A percentile compares a stretch with the other conserved stretches of the same genome.
Evolutionary conservation across 139 green algal genomes (phyloP).

Genomic region (Chlamydomonas sp.): DNA sequence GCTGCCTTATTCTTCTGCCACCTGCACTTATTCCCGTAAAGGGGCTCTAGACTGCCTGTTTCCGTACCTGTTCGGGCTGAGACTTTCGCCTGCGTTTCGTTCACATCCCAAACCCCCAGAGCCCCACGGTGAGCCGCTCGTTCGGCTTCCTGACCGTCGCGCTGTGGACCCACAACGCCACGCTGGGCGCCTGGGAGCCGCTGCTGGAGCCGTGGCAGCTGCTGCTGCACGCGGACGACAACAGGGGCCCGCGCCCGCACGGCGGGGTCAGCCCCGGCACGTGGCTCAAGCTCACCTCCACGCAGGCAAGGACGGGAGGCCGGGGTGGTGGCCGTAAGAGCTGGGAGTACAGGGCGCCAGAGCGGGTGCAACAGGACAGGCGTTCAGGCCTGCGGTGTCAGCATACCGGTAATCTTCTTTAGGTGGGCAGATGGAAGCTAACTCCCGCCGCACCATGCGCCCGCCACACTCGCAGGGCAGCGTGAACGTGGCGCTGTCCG

Average conservation of each 20-base stretch:
- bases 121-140: slow-evolving; percentile 41
- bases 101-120: neutral
- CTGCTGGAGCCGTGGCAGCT: slow-evolving; percentile 88
- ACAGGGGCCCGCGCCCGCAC: slow-evolving; percentile 17
- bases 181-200: slow-evolving; percentile 83
- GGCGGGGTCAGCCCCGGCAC: slow-evolving; percentile 53
- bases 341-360: too few species aligned
- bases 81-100: neutral
- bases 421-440: neutral
- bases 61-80: neutral
- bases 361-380: too few species aligned
- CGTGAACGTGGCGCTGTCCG: slow-evolving; percentile 48
- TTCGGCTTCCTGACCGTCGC: slow-evolving; percentile 54
- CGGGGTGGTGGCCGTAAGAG: neutral
- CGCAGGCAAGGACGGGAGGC: neutral
- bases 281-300: slow-evolving; percentile 52
- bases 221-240: slow-evolving; percentile 64
- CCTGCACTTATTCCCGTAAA: neutral
- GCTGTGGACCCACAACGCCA: slow-evolving; percentile 74
- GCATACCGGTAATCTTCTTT: neutral
- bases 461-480: slow-evolving; percentile 31
- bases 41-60: neutral
- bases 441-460: neutral
- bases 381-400: too few species aligned
- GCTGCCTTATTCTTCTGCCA: neutral